Evolutionary conservation across 352 stramenopile genomes (phyloP).

Genomic region (Pythium phragmitis): DNA sequence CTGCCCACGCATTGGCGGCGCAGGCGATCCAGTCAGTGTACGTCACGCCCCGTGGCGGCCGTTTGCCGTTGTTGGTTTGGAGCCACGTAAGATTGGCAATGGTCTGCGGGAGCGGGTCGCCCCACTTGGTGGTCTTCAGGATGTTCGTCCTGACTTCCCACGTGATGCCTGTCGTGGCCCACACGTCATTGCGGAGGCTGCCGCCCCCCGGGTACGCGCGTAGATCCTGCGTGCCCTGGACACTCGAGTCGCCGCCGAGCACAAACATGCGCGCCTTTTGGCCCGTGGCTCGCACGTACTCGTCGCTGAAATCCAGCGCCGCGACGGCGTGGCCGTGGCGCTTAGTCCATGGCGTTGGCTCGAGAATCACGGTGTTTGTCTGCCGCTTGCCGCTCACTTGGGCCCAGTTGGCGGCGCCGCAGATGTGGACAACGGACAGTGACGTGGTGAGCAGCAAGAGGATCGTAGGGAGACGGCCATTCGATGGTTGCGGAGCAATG

Average conservation of each 20-base stretch:
- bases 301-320: conserved; percentile 56
- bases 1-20: conserved; percentile 50
- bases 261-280: conserved; percentile 67
- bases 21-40: conserved; percentile 72
- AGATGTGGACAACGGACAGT: not conserved
- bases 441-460: too few relatives aligned
- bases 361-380: conserved; percentile 53
- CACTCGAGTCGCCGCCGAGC: conserved; percentile 64
- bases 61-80: conserved; percentile 72
- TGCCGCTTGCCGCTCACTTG: conserved; percentile 64
- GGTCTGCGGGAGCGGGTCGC: conserved; percentile 62
- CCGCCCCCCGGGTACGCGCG: conserved; percentile 69
- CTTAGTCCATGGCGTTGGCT: conserved; percentile 54
- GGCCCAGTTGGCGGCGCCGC: conserved; percentile 55
- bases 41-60: conserved; percentile 50
- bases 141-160: conserved; percentile 58
- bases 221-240: conserved; percentile 66
- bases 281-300: conserved; percentile 39
- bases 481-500: not conserved
- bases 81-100: conserved; percentile 69
- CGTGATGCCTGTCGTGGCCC: conserved; percentile 56
- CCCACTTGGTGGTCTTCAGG: conserved; percentile 69
- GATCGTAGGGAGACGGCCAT: not conserved
- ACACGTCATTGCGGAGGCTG: conserved; percentile 69
- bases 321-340: conserved; percentile 66